Conservation (phyloP, 306 rosid genomes). For the Vigna nakashimae region DNA sequence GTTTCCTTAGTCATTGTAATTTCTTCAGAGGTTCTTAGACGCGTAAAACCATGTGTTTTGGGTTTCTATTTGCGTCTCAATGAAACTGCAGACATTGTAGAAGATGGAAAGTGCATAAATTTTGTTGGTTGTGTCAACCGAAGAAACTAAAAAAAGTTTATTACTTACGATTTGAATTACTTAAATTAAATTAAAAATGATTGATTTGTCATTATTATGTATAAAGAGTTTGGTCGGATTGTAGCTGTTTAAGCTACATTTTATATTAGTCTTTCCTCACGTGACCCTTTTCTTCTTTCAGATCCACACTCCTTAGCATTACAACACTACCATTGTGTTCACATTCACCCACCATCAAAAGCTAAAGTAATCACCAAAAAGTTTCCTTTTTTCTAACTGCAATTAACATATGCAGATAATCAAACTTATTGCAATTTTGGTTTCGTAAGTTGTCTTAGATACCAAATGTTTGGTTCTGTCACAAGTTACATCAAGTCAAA, state of each 20-base stretch:
- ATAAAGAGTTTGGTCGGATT: not conserved
- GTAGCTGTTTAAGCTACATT: slow-evolving; percentile 22
- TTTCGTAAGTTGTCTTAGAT: not conserved
- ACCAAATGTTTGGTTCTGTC: not conserved
- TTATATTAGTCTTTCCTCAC: slow-evolving; percentile 40
- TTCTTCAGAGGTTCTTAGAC: not conserved
- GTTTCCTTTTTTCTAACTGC: slow-evolving; percentile 3
- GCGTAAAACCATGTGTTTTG: slow-evolving; percentile 14
- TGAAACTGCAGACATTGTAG: not conserved
- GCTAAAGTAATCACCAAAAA: not conserved
- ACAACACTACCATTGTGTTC: not conserved
- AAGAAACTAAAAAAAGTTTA: not conserved
- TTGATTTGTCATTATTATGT: not conserved
- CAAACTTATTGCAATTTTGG: not conserved
- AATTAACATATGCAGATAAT: not conserved
- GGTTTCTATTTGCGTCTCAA: not conserved
- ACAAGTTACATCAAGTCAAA: not conserved
- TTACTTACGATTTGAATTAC: too few species aligned
- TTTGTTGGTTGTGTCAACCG: not conserved
- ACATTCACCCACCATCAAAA: not conserved
- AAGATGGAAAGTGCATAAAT: not conserved
- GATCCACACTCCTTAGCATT: not conserved
- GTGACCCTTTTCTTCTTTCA: slow-evolving; percentile 32
- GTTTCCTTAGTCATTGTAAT: not conserved
- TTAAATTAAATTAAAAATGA: not conserved